phyloP scores from a whole-genome alignment of 768 basidiomycete genomes.

The Leccinum uliginosum region DNA sequence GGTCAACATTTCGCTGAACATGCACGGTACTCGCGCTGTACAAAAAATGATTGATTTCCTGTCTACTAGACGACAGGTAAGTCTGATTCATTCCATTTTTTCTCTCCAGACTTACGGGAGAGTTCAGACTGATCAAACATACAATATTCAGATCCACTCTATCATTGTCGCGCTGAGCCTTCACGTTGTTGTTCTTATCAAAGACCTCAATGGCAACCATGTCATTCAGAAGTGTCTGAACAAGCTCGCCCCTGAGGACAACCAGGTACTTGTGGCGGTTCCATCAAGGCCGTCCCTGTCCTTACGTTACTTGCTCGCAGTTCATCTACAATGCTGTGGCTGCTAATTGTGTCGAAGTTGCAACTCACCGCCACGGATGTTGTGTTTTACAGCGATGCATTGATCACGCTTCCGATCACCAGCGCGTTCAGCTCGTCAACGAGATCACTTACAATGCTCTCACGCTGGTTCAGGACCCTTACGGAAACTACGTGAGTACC shows the following conservation, averaged over 20 bases:
- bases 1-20: slow-evolving; percentile 97
- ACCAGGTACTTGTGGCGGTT: slow-evolving; percentile 58
- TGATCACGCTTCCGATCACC: slow-evolving; percentile 94
- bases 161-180: slow-evolving; percentile 95
- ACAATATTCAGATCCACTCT: slow-evolving; percentile 89
- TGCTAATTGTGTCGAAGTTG: slow-evolving; percentile 97
- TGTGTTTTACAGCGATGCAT: slow-evolving; percentile 98
- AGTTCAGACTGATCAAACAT: slow-evolving; percentile 73
- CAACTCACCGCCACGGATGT: slow-evolving; percentile 96
- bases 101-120: slow-evolving; percentile 51
- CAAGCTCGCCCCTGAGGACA: slow-evolving; percentile 96
- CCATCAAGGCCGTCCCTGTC: not conserved
- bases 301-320: slow-evolving; percentile 33
- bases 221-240: slow-evolving; percentile 99
- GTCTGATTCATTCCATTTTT: slow-evolving; percentile 35
- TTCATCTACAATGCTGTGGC: slow-evolving; percentile 99
- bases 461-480: slow-evolving; percentile 96
- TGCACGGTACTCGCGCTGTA: slow-evolving; percentile 99
- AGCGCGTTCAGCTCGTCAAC: slow-evolving; percentile 93
- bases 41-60: slow-evolving; percentile 99
- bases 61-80: slow-evolving; percentile 88
- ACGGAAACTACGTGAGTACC: slow-evolving; percentile 77
- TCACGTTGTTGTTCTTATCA: slow-evolving; percentile 98
- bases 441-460: slow-evolving; percentile 99
- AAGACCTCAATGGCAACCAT: slow-evolving; percentile 95